Conservation (phyloP, 2,329 filamentous ascomycete species). For the Boeremia lycopersici region DNA sequence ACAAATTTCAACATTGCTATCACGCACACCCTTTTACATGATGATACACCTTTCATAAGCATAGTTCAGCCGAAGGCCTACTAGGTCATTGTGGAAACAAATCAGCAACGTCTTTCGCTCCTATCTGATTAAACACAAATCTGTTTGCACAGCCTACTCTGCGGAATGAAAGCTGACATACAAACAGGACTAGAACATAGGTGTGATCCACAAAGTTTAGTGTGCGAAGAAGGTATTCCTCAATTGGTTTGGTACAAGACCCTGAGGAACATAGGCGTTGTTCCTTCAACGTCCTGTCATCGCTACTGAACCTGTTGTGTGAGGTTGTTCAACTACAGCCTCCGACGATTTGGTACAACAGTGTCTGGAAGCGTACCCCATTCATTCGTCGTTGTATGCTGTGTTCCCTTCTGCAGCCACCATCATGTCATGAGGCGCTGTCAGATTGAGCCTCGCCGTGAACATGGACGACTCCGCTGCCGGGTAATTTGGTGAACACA, state of each 20-base stretch:
- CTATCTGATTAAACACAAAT: constrained; percentile 44
- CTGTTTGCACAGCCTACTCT: not conserved
- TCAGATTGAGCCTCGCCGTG: not conserved
- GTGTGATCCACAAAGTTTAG: too few species aligned
- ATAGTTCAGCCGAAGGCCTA: constrained; percentile 53
- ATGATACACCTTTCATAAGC: constrained; percentile 49
- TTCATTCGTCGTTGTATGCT: not conserved
- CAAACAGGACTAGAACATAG: not conserved
- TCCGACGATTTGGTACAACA: constrained; percentile 24
- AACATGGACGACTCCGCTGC: not conserved
- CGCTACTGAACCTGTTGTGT: constrained; percentile 6
- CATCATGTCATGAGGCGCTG: not conserved
- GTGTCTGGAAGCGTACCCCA: constrained; percentile 9
- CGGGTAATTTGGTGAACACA: not conserved
- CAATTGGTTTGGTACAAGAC: not conserved
- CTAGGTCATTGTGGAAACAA: constrained; percentile 48
- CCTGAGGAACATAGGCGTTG: constrained; percentile 16
- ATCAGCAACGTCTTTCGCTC: constrained; percentile 51
- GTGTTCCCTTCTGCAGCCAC: not conserved
- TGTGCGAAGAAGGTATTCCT: not conserved
- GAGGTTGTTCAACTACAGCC: constrained; percentile 15
- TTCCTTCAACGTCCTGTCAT: constrained; percentile 13
- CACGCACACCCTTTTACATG: constrained; percentile 30
- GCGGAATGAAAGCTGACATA: constrained; percentile 9
- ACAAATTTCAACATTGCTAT: constrained; percentile 13